Conservation (phyloP, 257 asterid genomes). For the Solanum appendiculatum region DNA sequence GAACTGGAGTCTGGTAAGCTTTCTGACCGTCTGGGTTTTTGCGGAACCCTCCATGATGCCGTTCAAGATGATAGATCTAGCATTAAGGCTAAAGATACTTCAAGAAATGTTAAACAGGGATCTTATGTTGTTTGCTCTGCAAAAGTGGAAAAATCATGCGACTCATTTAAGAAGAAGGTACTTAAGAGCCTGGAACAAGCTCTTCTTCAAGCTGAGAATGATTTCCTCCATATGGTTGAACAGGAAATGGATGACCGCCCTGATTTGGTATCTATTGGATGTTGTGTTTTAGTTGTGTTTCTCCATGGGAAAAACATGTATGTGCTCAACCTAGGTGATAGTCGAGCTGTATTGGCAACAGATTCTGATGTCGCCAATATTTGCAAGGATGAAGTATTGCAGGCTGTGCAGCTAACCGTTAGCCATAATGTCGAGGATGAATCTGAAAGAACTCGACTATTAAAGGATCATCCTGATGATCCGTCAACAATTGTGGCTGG, state of each 20-base stretch:
- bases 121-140: background rate
- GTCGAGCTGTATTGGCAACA: slow-evolving; percentile 90
- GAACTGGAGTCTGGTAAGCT: slow-evolving; percentile 26
- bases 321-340: slow-evolving; percentile 77
- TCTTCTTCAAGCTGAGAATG: slow-evolving; percentile 64
- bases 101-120: background rate
- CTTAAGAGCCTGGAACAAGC: slow-evolving; percentile 66
- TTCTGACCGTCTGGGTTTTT: slow-evolving; percentile 1
- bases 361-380: slow-evolving; percentile 13
- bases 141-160: slow-evolving; percentile 6
- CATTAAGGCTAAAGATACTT: background rate
- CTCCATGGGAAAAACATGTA: slow-evolving; percentile 74
- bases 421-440: slow-evolving; percentile 78
- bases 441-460: slow-evolving; percentile 53
- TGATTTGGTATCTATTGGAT: slow-evolving; percentile 80
- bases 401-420: slow-evolving; percentile 70
- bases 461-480: slow-evolving; percentile 74
- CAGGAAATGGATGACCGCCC: slow-evolving; percentile 99
- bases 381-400: slow-evolving; percentile 16
- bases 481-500: slow-evolving; percentile 48
- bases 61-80: background rate
- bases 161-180: slow-evolving; percentile 36
- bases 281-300: slow-evolving; percentile 65
- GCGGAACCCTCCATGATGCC: background rate
- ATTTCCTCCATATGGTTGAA: slow-evolving; percentile 86